Conservation (phyloP, 2,329 filamentous ascomycete species). For the Teratosphaeria gauchensis region DNA sequence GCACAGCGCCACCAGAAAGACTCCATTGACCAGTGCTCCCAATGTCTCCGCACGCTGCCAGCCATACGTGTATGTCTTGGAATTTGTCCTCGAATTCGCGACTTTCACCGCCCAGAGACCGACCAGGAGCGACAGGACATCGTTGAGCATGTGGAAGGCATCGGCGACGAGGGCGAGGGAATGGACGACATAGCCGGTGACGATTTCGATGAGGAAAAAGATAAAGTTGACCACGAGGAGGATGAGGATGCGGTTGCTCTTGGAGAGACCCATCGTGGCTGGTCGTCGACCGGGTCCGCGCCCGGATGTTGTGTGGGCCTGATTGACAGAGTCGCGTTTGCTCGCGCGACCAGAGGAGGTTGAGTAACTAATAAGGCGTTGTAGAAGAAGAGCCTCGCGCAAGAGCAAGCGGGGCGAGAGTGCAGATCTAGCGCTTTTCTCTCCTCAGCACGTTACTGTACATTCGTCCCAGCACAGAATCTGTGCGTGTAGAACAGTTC, state of each 20-base stretch:
- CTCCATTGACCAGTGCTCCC: constrained; percentile 91
- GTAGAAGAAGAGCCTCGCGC: neutral
- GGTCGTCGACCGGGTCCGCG: neutral
- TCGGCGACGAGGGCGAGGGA: constrained; percentile 92
- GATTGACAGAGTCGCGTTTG: neutral
- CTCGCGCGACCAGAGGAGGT: neutral
- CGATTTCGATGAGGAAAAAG: constrained; percentile 86
- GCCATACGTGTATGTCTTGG: constrained; percentile 90
- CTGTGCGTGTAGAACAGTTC: neutral
- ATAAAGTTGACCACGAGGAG: constrained; percentile 81
- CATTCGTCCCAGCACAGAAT: too few species aligned
- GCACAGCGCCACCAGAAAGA: constrained; percentile 93
- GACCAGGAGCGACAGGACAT: constrained; percentile 87
- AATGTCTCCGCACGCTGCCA: constrained; percentile 97
- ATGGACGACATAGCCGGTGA: constrained; percentile 74
- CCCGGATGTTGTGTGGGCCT: neutral
- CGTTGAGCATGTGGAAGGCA: constrained; percentile 98
- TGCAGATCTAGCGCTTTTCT: too few species aligned
- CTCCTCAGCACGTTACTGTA: too few species aligned
- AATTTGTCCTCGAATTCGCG: constrained; percentile 66
- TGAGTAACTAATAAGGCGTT: neutral
- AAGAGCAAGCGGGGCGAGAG: too few species aligned
- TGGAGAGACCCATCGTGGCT: constrained; percentile 71
- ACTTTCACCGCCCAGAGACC: constrained; percentile 93
- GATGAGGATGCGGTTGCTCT: constrained; percentile 82